Evolutionary conservation across 2,329 filamentous ascomycete species (phyloP), one percentile per base, ranked within the genome.

Genomic region (Neopestalotiopsis clavispora): DNA sequence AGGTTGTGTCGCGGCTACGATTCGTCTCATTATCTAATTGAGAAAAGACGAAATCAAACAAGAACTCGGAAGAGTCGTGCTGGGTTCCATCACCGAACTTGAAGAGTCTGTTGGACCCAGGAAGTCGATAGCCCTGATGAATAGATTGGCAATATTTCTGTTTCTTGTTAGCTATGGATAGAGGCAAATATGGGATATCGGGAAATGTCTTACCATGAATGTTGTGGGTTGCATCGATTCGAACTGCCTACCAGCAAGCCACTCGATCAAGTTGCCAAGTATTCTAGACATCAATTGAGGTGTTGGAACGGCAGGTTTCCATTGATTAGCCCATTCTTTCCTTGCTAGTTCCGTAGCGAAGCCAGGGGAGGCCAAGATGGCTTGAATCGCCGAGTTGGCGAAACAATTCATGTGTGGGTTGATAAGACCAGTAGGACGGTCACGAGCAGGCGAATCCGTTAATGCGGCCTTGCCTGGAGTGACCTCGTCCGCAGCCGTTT

Each of bases 11-110:
- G n/a, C 84, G 82, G 14, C 79, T 79, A 32, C 78, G 78, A 77
- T 97, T 97, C 4, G 97, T 90, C 80, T 99, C 96, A 76, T 96
- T 93, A 74, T 95, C 92, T 13, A 98, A 84, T 72, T 92, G 91
- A 66, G 93, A 90, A 49, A 97, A 86, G 32, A 98, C 80, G 76
- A 97, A 97, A 30, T 67, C 65, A 60, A 90, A 90, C 72, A 95
- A 90, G 73, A 97, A 97, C 75, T 98, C 96, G 72, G 95, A 92
- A 1, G 94, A 92, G 76, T 99, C 96, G 80, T 98, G 96, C 77
- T 98, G 95, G 64, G 89, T 84, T 30, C 86, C 85, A 56, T 93
- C 91, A 14, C 91, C 93, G 83, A 94, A 96, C 6, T 87, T 72
- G 23, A 71, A 20, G 10, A 52, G 1, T 1, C 6, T n/a, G 2